Evolutionary conservation across 257 asterid genomes (phyloP), one percentile per base, ranked within the genome.

Genomic region (Misopates orontium): DNA sequence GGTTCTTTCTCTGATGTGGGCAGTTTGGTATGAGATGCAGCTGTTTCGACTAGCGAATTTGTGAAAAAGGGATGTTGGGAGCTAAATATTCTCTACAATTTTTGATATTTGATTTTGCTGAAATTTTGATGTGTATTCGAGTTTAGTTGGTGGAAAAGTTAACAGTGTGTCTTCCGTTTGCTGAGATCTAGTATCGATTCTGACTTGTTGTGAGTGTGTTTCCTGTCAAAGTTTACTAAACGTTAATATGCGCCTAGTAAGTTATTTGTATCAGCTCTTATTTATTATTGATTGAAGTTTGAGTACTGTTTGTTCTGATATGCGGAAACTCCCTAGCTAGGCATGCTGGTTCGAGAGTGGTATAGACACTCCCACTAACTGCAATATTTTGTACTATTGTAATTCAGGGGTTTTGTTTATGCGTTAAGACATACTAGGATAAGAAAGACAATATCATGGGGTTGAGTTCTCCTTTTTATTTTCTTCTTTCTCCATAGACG

Each of bases 11-110:
- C 11, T 24, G 16, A 60, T 22, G 60, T 20, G 66, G 24, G 39
- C 53, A 44, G 48, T 55, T 14, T 41, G 23, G 8, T 10, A 2
- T 13, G 56, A 48, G 71, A 71, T 71, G 63, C 39, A 14, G 32
- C 22, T 71, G 49, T 42, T 53, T 64, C 41, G 20, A 23, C 25
- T 16, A 58, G 41, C 28, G 39, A 14, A 51, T 12, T 42, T 28
- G 39, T n/a, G 39, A 17, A 20, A 68, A 19, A 14, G 50, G 18
- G 50, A 25, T 18, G 31, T 39, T 53, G n/a, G 47, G 22, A 28
- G 53, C 4, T 54, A 47, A 51, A 5, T 21, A n/a, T 54, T 15
- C 25, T 19, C 4, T 55, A 11, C 17, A 22, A 21, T 42, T 59
- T 44, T 59, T 42, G 50, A 16, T 8, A 1, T 20, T 45, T 18